Evolutionary conservation across 257 asterid species (phyloP).

Genomic region (Nemophila menziesii): DNA sequence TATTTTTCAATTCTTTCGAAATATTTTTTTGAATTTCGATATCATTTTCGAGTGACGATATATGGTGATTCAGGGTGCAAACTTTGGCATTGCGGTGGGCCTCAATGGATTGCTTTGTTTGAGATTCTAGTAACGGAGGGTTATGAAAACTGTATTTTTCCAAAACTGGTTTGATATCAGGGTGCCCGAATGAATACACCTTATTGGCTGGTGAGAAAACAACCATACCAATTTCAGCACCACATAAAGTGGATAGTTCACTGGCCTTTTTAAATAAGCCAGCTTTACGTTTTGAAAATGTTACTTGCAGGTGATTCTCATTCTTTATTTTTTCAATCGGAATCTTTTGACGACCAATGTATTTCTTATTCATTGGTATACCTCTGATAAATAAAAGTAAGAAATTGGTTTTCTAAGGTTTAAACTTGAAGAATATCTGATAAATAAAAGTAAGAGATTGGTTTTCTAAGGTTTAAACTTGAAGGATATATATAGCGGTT

Average conservation of each 20-base stretch:
- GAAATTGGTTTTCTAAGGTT: no score
- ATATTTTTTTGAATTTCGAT: no score
- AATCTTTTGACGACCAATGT: slow-evolving; percentile 2
- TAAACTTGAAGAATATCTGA: no score
- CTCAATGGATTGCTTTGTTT: neutral
- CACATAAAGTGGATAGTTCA: neutral
- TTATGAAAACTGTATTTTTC: neutral
- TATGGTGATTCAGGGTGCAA: no score
- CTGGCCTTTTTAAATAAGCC: neutral
- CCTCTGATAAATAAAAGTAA: no score
- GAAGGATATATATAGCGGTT: no score
- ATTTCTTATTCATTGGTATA: neutral
- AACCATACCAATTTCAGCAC: neutral
- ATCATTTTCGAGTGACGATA: no score
- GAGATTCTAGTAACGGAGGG: neutral
- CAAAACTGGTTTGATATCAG: neutral
- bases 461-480: no score
- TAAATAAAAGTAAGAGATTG: no score
- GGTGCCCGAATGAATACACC: slow-evolving; percentile 1
- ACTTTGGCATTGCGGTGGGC: neutral
- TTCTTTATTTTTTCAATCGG: slow-evolving; percentile 4
- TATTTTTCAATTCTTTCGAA: no score
- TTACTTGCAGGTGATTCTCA: neutral
- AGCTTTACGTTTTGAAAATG: neutral
- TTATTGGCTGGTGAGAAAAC: slow-evolving; percentile 1